Evolutionary conservation across 1,139 yeast species (phyloP).

Genomic region (Scheffersomyces insectosa): DNA sequence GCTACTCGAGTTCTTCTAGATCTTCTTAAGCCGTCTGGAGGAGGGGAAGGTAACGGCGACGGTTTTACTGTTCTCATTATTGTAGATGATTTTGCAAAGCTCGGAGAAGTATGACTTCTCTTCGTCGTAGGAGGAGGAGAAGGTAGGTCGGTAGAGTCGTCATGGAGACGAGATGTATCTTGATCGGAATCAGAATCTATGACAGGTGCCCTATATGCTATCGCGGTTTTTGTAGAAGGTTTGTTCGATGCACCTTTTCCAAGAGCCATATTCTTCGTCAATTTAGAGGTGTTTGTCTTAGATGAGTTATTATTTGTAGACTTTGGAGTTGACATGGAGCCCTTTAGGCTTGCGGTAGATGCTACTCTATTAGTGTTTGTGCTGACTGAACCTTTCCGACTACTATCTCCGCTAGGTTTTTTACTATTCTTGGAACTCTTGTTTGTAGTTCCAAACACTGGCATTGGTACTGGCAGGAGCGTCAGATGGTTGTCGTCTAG

Average conservation of each 20-base stretch:
- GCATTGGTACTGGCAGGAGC: slow-evolving; percentile 13
- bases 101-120: slow-evolving; percentile 3
- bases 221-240: neutral
- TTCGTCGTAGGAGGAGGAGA: slow-evolving; percentile 22
- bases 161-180: slow-evolving; percentile 10
- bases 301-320: neutral
- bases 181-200: slow-evolving; percentile 19
- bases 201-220: too few relatives aligned
- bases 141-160: slow-evolving; percentile 14
- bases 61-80: neutral
- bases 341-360: too few relatives aligned
- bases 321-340: neutral
- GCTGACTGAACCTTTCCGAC: too few relatives aligned
- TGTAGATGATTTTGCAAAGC: neutral
- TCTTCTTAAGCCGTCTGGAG: slow-evolving; percentile 46
- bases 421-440: slow-evolving; percentile 1
- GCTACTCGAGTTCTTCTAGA: slow-evolving; percentile 68
- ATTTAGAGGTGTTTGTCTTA: neutral
- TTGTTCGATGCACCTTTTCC: slow-evolving; percentile 18
- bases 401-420: too few relatives aligned
- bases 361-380: too few relatives aligned
- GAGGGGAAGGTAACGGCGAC: slow-evolving; percentile 46
- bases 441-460: slow-evolving; percentile 13
- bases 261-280: slow-evolving; percentile 45
- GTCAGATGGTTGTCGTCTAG: slow-evolving; percentile 6